Conservation (phyloP, 1,139 yeast species). For the Protomyces macrosporus region DNA sequence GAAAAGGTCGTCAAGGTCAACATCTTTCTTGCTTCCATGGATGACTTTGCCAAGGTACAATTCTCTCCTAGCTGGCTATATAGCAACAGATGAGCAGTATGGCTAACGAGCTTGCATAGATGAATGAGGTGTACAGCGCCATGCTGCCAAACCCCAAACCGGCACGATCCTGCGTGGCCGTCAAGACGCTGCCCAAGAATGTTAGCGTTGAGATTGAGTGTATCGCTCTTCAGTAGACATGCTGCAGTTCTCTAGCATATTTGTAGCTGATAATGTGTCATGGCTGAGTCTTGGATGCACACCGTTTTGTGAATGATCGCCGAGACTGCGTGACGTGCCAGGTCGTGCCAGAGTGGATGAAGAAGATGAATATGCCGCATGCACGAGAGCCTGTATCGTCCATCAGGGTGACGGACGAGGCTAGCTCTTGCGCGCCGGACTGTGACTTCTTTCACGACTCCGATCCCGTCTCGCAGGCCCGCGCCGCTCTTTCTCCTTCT, state of each 20-base stretch:
- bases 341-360: too few species aligned
- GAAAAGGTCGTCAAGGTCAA: slow-evolving; percentile 71
- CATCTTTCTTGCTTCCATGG: slow-evolving; percentile 75
- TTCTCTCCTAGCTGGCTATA: background rate
- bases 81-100: background rate
- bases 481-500: background rate
- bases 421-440: slow-evolving; percentile 16
- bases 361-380: too few species aligned
- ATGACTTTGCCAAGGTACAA: slow-evolving; percentile 46
- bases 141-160: slow-evolving; percentile 48
- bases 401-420: background rate
- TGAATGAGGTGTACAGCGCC: slow-evolving; percentile 61
- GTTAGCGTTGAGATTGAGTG: slow-evolving; percentile 35
- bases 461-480: background rate
- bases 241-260: too few species aligned
- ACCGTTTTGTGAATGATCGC: background rate
- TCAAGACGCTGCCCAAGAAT: slow-evolving; percentile 35
- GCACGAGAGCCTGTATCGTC: too few species aligned
- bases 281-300: too few species aligned
- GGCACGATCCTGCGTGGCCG: slow-evolving; percentile 44
- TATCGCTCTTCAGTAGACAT: slow-evolving; percentile 33
- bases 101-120: slow-evolving; percentile 44
- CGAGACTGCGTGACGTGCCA: too few species aligned
- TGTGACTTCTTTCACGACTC: slow-evolving; percentile 31
- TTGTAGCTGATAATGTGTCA: background rate